Base-by-base conservation (phyloP, 257 asterid genomes). In the Forsythia viridissima region DNA sequence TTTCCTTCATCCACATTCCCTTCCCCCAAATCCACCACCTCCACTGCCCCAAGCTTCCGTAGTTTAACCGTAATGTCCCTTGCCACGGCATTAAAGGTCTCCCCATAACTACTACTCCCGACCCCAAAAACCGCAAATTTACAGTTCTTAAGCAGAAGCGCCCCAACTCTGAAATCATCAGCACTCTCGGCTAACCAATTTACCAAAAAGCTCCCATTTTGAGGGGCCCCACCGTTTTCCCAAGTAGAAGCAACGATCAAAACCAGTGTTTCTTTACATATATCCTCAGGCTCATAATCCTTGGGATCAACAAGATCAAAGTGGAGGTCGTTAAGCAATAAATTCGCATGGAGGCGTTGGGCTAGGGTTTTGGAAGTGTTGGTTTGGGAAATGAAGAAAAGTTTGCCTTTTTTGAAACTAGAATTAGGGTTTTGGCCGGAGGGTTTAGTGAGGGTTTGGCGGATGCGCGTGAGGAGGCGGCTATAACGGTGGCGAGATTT, bases 201-300 rank as follows among this genome's bases (percentile, higher is more conserved):
- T 12, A 90, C 93, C 83, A 95, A 76, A 85, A 95, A 95, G 10
- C 87, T 84, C 43, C 97, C 99, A 46, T 92, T 90, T 43, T 55
- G 34, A 66, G 98, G 97, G 1, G 99, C 76, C 51, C 69, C 92
- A 10, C 99, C 99, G 11, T 91, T 85, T 65, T 93, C 99, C 98
- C 99, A 95, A 9, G 99, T 95, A 34, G 99, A 93, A 65, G 97
- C 94, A 24, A 95, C 84, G 34, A 93, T 75, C 75, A 95, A 63
- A 59, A 92, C 90, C 2, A 88, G 79, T 6, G 80, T 73, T 80
- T 95, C 99, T 51, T 89, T 92, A 37, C 86, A 85, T 5, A 95
- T 85, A 80, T 95, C 99, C 83, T 95, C 99, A 0, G 99, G 99
- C 83, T 95, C 98, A 43, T 90, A 95, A 79, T 91, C 96, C 75